Percentiles rank a stretch among this genome's conserved stretches.
Evolutionary conservation across 1,284 basidiomycete genomes (phyloP).

Genomic region (Ganoderma meredithae): DNA sequence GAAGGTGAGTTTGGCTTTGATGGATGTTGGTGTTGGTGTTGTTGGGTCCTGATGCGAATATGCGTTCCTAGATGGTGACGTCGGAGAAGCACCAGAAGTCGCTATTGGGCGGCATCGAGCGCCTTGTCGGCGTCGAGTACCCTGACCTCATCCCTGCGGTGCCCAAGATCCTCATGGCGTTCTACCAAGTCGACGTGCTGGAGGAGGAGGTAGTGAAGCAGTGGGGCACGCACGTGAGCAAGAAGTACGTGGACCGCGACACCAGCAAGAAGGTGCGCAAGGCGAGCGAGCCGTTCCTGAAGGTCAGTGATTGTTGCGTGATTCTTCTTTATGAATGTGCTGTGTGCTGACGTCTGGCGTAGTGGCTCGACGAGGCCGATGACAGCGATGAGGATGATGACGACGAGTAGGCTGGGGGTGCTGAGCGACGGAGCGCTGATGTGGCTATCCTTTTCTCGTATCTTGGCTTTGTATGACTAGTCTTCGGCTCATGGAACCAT

Average conservation of each 20-base stretch:
- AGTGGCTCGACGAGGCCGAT: slow-evolving; percentile 62
- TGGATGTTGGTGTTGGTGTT: neutral
- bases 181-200: slow-evolving; percentile 93
- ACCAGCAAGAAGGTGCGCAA: slow-evolving; percentile 95
- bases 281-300: slow-evolving; percentile 95
- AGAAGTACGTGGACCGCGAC: slow-evolving; percentile 98
- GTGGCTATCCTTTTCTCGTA: neutral
- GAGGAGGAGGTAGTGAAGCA: slow-evolving; percentile 92
- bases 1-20: slow-evolving; percentile 64
- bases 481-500: neutral
- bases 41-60: slow-evolving; percentile 17
- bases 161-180: slow-evolving; percentile 94
- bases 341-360: slow-evolving; percentile 12
- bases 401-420: slow-evolving; percentile 12
- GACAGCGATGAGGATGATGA: slow-evolving; percentile 50
- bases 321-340: neutral
- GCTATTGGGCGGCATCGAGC: slow-evolving; percentile 89
- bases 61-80: slow-evolving; percentile 62
- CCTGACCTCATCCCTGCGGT: slow-evolving; percentile 73
- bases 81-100: slow-evolving; percentile 97
- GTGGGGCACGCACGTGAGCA: slow-evolving; percentile 98
- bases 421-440: neutral
- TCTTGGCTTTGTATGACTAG: neutral
- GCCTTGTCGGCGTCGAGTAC: slow-evolving; percentile 76
- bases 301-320: slow-evolving; percentile 51